phyloP scores from a whole-genome alignment of 129 eudicot genomes.

The Escallonia herrerae region DNA sequence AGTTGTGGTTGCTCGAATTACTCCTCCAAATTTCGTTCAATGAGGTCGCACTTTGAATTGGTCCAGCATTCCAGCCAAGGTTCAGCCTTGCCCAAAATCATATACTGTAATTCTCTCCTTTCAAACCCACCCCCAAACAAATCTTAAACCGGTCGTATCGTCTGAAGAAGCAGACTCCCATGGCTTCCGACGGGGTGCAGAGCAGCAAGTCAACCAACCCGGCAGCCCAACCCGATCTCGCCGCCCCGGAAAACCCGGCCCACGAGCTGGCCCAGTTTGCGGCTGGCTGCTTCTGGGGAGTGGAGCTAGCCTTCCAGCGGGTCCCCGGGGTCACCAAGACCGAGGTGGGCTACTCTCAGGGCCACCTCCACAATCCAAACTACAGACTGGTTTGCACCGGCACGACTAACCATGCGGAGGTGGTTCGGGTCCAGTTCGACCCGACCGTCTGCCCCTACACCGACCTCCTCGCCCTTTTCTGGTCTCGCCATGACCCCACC shows the following conservation, averaged over 20 bases:
- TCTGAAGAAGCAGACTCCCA: neutral
- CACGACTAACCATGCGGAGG: conserved; percentile 67
- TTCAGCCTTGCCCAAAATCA: too few relatives aligned
- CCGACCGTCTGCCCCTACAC: conserved; percentile 66
- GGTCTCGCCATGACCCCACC: conserved; percentile 93
- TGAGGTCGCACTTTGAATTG: too few relatives aligned
- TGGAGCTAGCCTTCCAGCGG: conserved; percentile 78
- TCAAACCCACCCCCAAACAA: too few relatives aligned
- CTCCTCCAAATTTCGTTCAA: too few relatives aligned
- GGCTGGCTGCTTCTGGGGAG: conserved; percentile 94
- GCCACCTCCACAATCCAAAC: conserved; percentile 59
- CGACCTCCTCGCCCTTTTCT: conserved; percentile 59
- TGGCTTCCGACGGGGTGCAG: conserved; percentile 32
- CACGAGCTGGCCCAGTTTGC: conserved; percentile 70
- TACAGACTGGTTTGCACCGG: conserved; percentile 69
- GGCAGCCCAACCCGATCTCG: conserved; percentile 51
- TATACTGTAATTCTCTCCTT: too few relatives aligned
- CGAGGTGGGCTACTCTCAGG: conserved; percentile 92
- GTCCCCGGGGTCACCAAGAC: conserved; percentile 64
- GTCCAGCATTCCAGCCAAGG: too few relatives aligned
- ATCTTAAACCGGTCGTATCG: too few relatives aligned
- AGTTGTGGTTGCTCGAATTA: too few relatives aligned
- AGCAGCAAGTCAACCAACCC: conserved; percentile 58
- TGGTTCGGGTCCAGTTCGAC: conserved; percentile 80
- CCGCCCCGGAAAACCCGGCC: conserved; percentile 43